Evolutionary conservation across 176 grass and related monocot genomes (phyloP).

Genomic region (Oryza longistaminata): DNA sequence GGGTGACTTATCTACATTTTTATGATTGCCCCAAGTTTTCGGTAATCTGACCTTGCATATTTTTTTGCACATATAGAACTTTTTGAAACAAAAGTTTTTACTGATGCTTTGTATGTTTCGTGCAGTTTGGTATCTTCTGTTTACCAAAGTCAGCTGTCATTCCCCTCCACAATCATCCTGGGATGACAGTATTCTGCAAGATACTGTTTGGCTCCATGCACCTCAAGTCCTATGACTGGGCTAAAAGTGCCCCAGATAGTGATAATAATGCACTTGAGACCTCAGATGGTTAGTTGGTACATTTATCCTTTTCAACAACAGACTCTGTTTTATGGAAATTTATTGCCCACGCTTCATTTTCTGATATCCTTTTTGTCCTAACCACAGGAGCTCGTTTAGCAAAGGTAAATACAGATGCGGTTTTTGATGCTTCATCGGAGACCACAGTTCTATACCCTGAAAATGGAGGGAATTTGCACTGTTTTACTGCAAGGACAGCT

Average conservation of each 20-base stretch:
- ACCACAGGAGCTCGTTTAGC: slow-evolving; percentile 58
- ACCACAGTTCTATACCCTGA: slow-evolving; percentile 79
- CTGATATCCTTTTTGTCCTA: neutral
- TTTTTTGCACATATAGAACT: neutral
- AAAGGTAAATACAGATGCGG: slow-evolving; percentile 65
- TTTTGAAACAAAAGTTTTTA: neutral
- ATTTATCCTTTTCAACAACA: neutral
- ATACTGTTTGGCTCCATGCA: slow-evolving; percentile 93
- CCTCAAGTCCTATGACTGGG: slow-evolving; percentile 89
- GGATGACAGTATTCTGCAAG: slow-evolving; percentile 97
- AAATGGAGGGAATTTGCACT: slow-evolving; percentile 81
- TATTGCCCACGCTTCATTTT: neutral
- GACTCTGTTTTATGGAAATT: neutral
- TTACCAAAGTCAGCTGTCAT: slow-evolving; percentile 68
- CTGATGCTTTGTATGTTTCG: neutral
- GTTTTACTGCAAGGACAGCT: slow-evolving; percentile 75
- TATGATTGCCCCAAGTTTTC: slow-evolving; percentile 72
- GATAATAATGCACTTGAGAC: neutral
- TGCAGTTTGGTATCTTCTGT: slow-evolving; percentile 94
- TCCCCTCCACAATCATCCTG: slow-evolving; percentile 90
- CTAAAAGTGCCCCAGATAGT: slow-evolving; percentile 1
- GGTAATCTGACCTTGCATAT: slow-evolving; percentile 37
- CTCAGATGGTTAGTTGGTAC: slow-evolving; percentile 27
- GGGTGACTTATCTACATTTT: slow-evolving; percentile 71
- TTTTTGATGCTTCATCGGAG: slow-evolving; percentile 44